Percentiles rank a stretch among this genome's conserved stretches.
Conservation (phyloP, 2,329 filamentous ascomycete genomes). For the Cladosporium sp. region DNA sequence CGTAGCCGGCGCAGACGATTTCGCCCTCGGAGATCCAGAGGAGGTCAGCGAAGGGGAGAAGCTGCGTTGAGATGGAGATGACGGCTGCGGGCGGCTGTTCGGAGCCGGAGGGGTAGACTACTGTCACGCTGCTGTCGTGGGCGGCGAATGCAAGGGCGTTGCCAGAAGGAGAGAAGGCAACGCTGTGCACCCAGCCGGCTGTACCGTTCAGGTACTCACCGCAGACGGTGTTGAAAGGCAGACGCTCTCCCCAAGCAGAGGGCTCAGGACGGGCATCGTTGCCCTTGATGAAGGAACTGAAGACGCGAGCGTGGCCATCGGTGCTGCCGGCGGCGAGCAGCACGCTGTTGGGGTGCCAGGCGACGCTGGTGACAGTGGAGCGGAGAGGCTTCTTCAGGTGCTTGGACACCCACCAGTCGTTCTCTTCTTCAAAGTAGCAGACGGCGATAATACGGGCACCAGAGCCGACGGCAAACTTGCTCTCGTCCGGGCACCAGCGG, state of each 20-base stretch:
- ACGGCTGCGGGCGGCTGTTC: constrained; percentile 90
- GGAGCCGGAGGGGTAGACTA: constrained; percentile 88
- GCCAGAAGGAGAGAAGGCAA: constrained; percentile 87
- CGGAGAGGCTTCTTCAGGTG: constrained; percentile 98
- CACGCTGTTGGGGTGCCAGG: constrained; percentile 97
- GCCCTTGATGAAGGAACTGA: constrained; percentile 95
- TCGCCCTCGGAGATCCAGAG: constrained; percentile 90
- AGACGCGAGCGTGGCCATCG: constrained; percentile 90
- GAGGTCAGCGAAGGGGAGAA: constrained; percentile 86
- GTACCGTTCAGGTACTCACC: constrained; percentile 95
- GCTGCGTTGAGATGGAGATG: constrained; percentile 81
- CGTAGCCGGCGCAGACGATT: constrained; percentile 91
- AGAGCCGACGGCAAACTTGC: constrained; percentile 95
- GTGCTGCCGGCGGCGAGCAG: constrained; percentile 93
- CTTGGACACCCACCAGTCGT: constrained; percentile 99
- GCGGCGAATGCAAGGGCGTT: constrained; percentile 90
- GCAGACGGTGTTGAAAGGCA: constrained; percentile 98
- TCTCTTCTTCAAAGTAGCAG: constrained; percentile 98
- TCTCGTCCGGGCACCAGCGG: constrained; percentile 93
- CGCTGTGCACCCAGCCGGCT: constrained; percentile 92
- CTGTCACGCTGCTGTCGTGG: constrained; percentile 93
- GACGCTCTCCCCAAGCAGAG: constrained; percentile 85
- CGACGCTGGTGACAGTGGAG: constrained; percentile 89
- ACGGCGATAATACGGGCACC: constrained; percentile 92
- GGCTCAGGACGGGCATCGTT: constrained; percentile 82